Evolutionary conservation across 345 rosid genomes (phyloP).

Genomic region (Firmiana major): DNA sequence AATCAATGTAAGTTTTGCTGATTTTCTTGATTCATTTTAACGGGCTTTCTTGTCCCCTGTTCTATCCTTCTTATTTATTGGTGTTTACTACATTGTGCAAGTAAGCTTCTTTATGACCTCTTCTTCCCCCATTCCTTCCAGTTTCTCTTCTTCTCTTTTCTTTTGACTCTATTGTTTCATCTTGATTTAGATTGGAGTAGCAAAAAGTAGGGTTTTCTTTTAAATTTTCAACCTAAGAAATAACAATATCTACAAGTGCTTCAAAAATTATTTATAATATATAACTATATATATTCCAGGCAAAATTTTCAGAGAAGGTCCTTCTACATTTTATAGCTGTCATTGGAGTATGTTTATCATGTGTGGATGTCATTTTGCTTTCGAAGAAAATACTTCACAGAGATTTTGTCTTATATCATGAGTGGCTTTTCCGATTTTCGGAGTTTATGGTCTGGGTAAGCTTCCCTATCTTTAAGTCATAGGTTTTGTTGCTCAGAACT

Average conservation of each 20-base stretch:
- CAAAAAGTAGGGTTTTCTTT: not conserved
- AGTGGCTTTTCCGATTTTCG: slow-evolving; percentile 53
- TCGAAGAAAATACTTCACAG: slow-evolving; percentile 33
- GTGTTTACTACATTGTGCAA: not conserved
- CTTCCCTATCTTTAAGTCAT: slow-evolving; percentile 7
- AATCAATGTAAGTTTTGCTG: not conserved
- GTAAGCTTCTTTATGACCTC: not conserved
- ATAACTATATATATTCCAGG: slow-evolving; percentile 26
- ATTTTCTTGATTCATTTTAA: no score
- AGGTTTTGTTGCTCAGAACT: not conserved
- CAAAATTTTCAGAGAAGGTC: slow-evolving; percentile 40
- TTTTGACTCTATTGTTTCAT: not conserved
- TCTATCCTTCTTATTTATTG: not conserved
- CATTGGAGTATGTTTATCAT: slow-evolving; percentile 61
- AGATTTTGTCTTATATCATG: slow-evolving; percentile 38
- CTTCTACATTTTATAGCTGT: slow-evolving; percentile 47
- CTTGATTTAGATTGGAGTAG: not conserved
- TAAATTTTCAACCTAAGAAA: not conserved
- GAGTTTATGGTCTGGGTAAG: slow-evolving; percentile 68
- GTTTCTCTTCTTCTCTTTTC: not conserved
- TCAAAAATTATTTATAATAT: not conserved
- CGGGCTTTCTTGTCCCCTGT: not conserved
- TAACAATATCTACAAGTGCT: slow-evolving; percentile 6
- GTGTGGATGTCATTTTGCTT: slow-evolving; percentile 48
- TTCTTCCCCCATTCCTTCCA: not conserved